These are phyloP conservation scores for Drechslera avenae DNA, from an alignment of 2,329 filamentous ascomycete species.

Conservation along the genomic window DNA sequence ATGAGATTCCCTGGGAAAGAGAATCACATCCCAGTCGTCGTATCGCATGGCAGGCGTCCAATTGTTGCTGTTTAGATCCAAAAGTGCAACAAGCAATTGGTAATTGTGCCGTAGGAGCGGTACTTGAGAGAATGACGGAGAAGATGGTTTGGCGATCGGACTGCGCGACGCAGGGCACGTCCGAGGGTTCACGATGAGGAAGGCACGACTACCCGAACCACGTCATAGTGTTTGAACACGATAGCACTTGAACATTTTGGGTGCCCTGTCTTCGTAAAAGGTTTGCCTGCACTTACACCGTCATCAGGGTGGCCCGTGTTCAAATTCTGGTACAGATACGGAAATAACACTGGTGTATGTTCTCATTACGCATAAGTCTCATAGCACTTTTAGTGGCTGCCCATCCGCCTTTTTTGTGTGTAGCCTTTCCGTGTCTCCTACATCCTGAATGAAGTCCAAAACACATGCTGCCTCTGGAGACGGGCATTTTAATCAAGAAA, in stretches of 20 bases:
- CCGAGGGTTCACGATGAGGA: background rate
- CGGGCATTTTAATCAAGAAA: background rate
- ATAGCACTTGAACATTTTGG: no score
- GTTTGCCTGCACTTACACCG: no score
- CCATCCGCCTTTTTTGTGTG: no score
- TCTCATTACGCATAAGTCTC: no score
- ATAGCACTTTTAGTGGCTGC: no score
- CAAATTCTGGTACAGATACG: no score
- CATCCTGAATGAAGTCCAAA: no score
- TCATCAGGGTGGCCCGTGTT: no score
- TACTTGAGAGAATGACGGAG: slow-evolving; percentile 10
- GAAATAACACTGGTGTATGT: no score
- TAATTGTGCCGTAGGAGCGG: slow-evolving; percentile 6
- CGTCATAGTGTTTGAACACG: no score
- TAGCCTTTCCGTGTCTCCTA: no score
- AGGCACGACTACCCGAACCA: slow-evolving; percentile 10
- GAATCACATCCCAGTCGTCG: slow-evolving; percentile 82
- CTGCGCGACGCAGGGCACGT: background rate
- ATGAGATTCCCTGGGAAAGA: slow-evolving; percentile 71
- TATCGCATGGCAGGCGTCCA: slow-evolving; percentile 69
- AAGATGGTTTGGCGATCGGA: background rate
- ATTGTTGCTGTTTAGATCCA: slow-evolving; percentile 21
- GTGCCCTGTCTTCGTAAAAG: no score
- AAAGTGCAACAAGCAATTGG: slow-evolving; percentile 25
- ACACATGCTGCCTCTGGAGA: background rate